phyloP scores from a whole-genome alignment of 768 basidiomycete genomes.

The Porphyrellus cyaneotinctus region DNA sequence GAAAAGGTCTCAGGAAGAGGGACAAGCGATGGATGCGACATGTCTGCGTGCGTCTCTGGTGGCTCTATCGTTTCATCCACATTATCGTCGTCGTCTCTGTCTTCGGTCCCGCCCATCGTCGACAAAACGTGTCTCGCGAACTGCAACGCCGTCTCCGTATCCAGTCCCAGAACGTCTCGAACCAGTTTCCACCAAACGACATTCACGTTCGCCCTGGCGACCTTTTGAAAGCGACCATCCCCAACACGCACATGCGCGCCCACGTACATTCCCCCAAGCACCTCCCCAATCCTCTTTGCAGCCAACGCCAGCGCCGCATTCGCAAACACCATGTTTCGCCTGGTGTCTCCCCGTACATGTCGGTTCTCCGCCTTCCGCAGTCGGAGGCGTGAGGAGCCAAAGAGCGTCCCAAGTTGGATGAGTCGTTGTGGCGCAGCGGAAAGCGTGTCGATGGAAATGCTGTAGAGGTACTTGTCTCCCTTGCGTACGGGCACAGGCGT shows the following conservation, averaged over 20 bases:
- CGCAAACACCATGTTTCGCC: conserved; percentile 53
- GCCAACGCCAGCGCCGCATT: conserved; percentile 45
- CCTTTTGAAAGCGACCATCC: conserved; percentile 56
- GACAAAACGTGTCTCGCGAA: conserved; percentile 20
- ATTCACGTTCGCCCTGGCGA: conserved; percentile 41
- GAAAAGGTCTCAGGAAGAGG: conserved; percentile 17
- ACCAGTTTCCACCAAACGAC: conserved; percentile 58
- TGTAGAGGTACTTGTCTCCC: conserved; percentile 10
- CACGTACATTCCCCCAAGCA: conserved; percentile 48
- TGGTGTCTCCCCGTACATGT: conserved; percentile 43
- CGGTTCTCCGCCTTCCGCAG: conserved; percentile 41
- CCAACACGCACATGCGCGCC: conserved; percentile 67
- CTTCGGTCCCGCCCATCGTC: background rate
- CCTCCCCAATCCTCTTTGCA: conserved; percentile 41
- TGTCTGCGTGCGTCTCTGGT: conserved; percentile 18
- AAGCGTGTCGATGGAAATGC: conserved; percentile 12
- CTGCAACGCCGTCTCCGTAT: conserved; percentile 32
- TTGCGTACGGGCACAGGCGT: conserved; percentile 4
- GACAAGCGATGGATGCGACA: conserved; percentile 25
- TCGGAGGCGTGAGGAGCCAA: conserved; percentile 68
- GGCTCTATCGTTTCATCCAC: conserved; percentile 8
- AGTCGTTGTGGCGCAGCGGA: conserved; percentile 38
- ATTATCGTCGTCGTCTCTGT: background rate
- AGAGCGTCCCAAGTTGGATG: conserved; percentile 69
- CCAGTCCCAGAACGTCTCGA: conserved; percentile 42